These are phyloP conservation scores for Hypoxylon cercidicola DNA, from an alignment of 495 filamentous ascomycete genomes.

Conservation along the genomic window DNA sequence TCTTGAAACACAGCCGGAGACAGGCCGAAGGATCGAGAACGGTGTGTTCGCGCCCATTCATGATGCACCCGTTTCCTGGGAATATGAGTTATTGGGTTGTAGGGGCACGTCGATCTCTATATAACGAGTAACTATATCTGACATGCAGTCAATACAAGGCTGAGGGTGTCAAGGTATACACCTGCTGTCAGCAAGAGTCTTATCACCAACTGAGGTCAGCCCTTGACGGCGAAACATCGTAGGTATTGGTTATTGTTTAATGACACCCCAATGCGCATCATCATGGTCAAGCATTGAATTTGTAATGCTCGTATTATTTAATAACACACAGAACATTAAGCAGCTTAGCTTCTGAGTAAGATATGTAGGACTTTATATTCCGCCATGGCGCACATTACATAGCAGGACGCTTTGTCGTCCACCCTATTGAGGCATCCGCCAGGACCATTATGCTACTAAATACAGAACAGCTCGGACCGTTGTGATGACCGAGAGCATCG, in stretches of 20 bases:
- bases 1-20: slow-evolving; percentile 35
- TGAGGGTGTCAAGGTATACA: slow-evolving; percentile 29
- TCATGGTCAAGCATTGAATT: not conserved
- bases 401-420: not conserved
- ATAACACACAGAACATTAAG: not conserved
- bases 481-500: slow-evolving; percentile 1
- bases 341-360: not conserved
- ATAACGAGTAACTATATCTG: slow-evolving; percentile 33
- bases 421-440: not conserved
- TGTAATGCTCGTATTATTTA: not conserved
- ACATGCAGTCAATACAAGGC: slow-evolving; percentile 43
- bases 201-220: slow-evolving; percentile 6
- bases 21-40: slow-evolving; percentile 41
- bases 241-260: not conserved
- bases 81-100: slow-evolving; percentile 22
- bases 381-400: not conserved
- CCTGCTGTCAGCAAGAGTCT: slow-evolving; percentile 26
- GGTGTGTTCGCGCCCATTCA: slow-evolving; percentile 31
- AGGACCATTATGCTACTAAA: not conserved
- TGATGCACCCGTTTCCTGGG: slow-evolving; percentile 27
- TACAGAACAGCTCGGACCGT: not conserved
- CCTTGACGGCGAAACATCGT: not conserved
- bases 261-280: slow-evolving; percentile 1
- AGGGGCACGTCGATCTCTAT: slow-evolving; percentile 20
- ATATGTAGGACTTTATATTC: not conserved